Evolutionary conservation across 768 basidiomycete species (phyloP).

Genomic region (Lyophyllum decastes): DNA sequence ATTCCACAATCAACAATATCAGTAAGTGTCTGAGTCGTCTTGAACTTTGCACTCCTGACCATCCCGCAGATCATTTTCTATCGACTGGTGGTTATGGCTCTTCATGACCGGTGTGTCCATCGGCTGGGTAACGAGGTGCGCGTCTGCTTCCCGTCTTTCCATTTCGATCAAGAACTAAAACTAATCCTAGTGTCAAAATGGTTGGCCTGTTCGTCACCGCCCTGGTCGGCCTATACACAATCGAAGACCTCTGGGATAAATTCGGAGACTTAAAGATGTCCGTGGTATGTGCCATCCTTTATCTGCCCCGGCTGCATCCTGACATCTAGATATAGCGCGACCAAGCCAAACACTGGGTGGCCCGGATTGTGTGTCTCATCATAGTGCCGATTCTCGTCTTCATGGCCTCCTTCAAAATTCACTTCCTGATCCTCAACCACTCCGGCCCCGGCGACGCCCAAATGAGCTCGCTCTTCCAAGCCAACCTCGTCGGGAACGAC

Average conservation of each 20-base stretch:
- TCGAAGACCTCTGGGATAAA: slow-evolving; percentile 98
- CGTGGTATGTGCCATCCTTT: slow-evolving; percentile 52
- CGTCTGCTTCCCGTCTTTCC: not conserved
- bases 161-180: not conserved
- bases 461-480: slow-evolving; percentile 99
- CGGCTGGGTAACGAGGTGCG: slow-evolving; percentile 89
- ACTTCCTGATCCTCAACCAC: slow-evolving; percentile 92
- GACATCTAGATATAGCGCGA: slow-evolving; percentile 56
- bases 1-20: slow-evolving; percentile 96
- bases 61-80: slow-evolving; percentile 74
- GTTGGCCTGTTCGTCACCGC: slow-evolving; percentile 95
- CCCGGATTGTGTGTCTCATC: slow-evolving; percentile 84
- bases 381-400: slow-evolving; percentile 90
- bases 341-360: slow-evolving; percentile 89
- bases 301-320: not conserved
- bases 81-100: slow-evolving; percentile 99
- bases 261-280: slow-evolving; percentile 95
- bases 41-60: slow-evolving; percentile 7
- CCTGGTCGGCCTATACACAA: slow-evolving; percentile 92
- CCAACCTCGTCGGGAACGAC: slow-evolving; percentile 92
- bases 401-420: slow-evolving; percentile 92
- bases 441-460: slow-evolving; percentile 97
- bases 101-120: slow-evolving; percentile 92
- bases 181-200: slow-evolving; percentile 81
- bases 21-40: slow-evolving; percentile 50